These are phyloP conservation scores for Hebeloma cylindrosporum DNA, from an alignment of 768 basidiomycete genomes.

Conservation along the genomic window DNA sequence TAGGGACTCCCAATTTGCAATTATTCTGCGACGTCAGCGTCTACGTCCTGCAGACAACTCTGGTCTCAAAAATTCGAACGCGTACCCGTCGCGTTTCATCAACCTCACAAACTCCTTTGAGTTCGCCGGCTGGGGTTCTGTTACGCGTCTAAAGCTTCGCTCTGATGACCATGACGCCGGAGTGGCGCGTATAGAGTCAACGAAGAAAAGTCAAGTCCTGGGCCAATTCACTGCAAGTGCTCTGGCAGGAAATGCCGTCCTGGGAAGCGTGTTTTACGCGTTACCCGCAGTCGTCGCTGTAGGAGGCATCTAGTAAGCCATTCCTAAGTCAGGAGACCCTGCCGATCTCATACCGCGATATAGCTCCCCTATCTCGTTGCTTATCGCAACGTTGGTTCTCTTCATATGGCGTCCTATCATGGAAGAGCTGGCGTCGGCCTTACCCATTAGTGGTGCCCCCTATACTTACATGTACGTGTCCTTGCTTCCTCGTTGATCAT, in stretches of 20 bases:
- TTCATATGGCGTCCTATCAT: constrained; percentile 77
- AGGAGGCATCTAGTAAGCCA: constrained; percentile 60
- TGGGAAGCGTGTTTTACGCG: constrained; percentile 70
- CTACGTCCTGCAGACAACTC: constrained; percentile 45
- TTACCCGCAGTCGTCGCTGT: constrained; percentile 64
- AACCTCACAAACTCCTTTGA: constrained; percentile 65
- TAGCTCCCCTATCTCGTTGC: constrained; percentile 70
- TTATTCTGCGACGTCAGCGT: constrained; percentile 61
- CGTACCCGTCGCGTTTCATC: constrained; percentile 58
- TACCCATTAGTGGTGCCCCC: constrained; percentile 69
- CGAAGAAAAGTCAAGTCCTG: constrained; percentile 41
- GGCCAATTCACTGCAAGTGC: constrained; percentile 68
- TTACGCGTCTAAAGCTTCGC: constrained; percentile 46
- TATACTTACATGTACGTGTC: constrained; percentile 62
- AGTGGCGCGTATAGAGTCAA: constrained; percentile 26
- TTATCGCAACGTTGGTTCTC: constrained; percentile 58
- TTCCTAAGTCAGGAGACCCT: background rate
- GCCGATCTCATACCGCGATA: background rate
- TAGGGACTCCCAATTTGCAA: constrained; percentile 48
- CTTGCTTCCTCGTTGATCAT: background rate
- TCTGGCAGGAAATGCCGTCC: constrained; percentile 64
- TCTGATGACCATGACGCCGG: constrained; percentile 40
- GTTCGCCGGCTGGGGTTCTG: constrained; percentile 71
- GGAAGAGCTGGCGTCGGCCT: constrained; percentile 67
- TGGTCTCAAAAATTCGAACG: constrained; percentile 34